Evolutionary conservation across 2,329 filamentous ascomycete genomes (phyloP), one percentile per base, ranked within the genome.

Genomic region (Graphiopsis chlorocephala): DNA sequence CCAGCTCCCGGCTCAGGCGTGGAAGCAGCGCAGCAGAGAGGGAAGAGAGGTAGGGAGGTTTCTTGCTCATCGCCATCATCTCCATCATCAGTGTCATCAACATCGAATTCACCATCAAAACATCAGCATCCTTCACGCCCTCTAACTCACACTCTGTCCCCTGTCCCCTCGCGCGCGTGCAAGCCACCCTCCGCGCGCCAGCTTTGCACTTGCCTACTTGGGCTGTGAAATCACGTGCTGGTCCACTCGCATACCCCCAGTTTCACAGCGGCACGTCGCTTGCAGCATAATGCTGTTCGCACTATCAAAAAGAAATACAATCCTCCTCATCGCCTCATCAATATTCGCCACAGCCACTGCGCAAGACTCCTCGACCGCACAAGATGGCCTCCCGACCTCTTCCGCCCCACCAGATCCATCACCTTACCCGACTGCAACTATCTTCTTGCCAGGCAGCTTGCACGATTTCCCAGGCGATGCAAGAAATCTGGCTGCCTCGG

Each of bases 401-500:
- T 58, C 14, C 65, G 63, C 29, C 53, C 61, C 35, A 45, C 69
- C 45, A 26, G 70, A 28, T 66, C 66, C 61, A 52, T 71, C 25
- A 62, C 70, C 45, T 35, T 70, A 57, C 60, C 33, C 63, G 53
- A 45, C 57, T 10, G 53, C 15, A 35, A 48, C 26, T 25, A 63
- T 56, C 52, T 70, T 28, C 66, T 28, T 50, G 64, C 69, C 23
- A 8, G 60, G 60, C 60, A 62, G 47, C 26, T 26, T 62, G n/a
- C 60, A 62, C 20, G 60, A 55, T 31, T 11, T 62, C 4, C 60
- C 60, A 1, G 48, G 48, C 11, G 25, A 26, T 45, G 60, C 17
- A 11, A 45, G 25, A 17, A 35, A 62, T 31, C 33, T 53, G 33
- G 60, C 60, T 28, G 60, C 60, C n/a, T 69, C 68, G 6, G 52